Conservation (phyloP, 805 yeast genomes). For the Metschnikowia reukaufii region DNA sequence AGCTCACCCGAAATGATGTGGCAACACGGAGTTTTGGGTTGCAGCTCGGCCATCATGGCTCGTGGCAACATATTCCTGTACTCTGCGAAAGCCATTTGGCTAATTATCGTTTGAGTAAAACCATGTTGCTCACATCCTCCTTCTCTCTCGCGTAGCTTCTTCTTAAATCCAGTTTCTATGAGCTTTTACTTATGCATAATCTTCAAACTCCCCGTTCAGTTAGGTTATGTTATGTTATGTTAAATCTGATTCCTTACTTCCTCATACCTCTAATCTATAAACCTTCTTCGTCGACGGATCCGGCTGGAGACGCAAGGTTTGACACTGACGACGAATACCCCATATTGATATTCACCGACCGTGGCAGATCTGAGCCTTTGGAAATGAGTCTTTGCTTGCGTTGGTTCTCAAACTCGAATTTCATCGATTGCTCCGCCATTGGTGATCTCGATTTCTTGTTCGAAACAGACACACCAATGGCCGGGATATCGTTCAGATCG, state of each 20-base stretch:
- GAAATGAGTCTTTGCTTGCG: conserved; percentile 22
- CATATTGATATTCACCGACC: conserved; percentile 18
- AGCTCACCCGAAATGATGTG: conserved; percentile 47
- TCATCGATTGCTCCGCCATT: conserved; percentile 16
- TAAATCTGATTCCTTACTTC: no score
- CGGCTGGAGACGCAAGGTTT: conserved; percentile 19
- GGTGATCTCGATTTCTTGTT: conserved; percentile 21
- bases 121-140: conserved; percentile 91
- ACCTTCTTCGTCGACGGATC: conserved; percentile 16
- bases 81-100: conserved; percentile 93
- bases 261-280: not conserved
- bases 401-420: conserved; percentile 19
- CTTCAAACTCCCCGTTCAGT: no score
- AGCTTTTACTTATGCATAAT: no score
- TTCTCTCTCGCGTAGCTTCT: not conserved
- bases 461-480: not conserved
- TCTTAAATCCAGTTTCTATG: no score
- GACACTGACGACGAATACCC: conserved; percentile 20
- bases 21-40: conserved; percentile 31
- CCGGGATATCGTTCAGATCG: conserved; percentile 5
- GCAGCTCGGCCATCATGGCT: conserved; percentile 65
- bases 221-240: no score
- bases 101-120: conserved; percentile 98
- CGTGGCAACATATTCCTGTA: conserved; percentile 99
- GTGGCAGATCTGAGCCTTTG: conserved; percentile 20